These are phyloP conservation scores for Boechera divaricarpa DNA, from an alignment of 345 rosid genomes.

Conservation along the genomic window DNA sequence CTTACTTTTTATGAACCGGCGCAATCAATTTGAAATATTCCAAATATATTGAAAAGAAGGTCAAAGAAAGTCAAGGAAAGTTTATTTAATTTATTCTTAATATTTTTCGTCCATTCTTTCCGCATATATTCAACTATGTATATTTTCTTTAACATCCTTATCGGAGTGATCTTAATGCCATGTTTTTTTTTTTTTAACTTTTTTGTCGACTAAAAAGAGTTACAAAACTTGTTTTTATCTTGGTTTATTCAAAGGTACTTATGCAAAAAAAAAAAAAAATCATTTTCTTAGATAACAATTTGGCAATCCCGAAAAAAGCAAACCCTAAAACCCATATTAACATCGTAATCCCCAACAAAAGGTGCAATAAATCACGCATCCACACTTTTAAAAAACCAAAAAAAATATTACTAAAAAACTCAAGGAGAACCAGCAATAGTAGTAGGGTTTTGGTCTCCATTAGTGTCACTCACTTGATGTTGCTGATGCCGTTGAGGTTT, in stretches of 20 bases:
- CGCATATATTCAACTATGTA: neutral
- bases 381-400: neutral
- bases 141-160: neutral
- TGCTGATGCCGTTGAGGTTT: slow-evolving; percentile 47
- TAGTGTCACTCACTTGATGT: slow-evolving; percentile 46
- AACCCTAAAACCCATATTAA: slow-evolving; percentile 25
- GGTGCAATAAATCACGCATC: slow-evolving; percentile 22
- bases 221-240: neutral
- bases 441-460: slow-evolving; percentile 56
- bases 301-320: slow-evolving; percentile 25
- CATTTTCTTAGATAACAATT: slow-evolving; percentile 3
- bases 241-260: neutral
- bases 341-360: slow-evolving; percentile 17
- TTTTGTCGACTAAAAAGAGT: neutral
- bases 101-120: neutral
- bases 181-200: neutral
- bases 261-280: neutral
- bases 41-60: neutral
- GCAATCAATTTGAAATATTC: slow-evolving; percentile 1
- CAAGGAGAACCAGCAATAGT: slow-evolving; percentile 37
- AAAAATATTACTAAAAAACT: slow-evolving; percentile 21
- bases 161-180: neutral
- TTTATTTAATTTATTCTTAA: neutral
- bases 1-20: slow-evolving; percentile 9
- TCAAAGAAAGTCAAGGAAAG: neutral